Conservation (phyloP, 352 stramenopile species). For the Phytophthora lateralis region DNA sequence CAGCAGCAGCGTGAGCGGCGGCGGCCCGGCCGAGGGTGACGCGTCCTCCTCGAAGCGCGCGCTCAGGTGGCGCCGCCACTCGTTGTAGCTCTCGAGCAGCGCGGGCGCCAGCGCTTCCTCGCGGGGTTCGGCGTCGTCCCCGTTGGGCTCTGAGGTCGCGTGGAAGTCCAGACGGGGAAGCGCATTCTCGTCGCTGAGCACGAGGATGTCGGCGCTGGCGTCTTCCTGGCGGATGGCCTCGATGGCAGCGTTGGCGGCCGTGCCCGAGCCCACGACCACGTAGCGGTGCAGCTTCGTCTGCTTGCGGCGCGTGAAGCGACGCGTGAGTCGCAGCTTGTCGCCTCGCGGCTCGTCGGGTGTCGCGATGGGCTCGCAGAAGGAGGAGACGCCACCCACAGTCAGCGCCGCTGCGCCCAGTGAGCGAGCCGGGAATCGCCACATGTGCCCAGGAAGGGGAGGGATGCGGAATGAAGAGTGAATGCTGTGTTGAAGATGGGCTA, state of each 20-base stretch:
- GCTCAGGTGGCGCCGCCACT: constrained; percentile 89
- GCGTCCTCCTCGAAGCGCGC: constrained; percentile 79
- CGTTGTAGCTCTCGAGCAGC: constrained; percentile 89
- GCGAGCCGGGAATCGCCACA: neutral
- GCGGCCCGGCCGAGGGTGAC: neutral
- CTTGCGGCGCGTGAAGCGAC: constrained; percentile 39
- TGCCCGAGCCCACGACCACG: constrained; percentile 90
- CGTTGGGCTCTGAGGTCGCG: neutral
- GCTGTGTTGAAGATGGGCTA: too few relatives aligned
- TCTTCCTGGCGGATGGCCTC: constrained; percentile 90
- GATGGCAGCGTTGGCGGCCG: constrained; percentile 89
- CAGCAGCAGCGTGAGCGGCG: constrained; percentile 78
- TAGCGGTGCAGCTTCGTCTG: constrained; percentile 81
- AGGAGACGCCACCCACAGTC: neutral
- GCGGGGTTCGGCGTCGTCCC: constrained; percentile 16
- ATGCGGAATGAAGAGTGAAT: too few relatives aligned
- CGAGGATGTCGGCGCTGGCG: constrained; percentile 80
- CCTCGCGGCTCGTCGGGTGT: neutral
- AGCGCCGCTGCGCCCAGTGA: constrained; percentile 5
- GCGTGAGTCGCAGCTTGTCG: constrained; percentile 46
- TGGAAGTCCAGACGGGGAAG: constrained; percentile 63
- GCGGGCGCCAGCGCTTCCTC: constrained; percentile 46
- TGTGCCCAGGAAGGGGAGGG: neutral
- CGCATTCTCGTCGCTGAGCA: constrained; percentile 85
- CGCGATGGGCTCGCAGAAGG: constrained; percentile 18